Evolutionary conservation across 805 yeast species (phyloP).

Genomic region (Hemisphaericaspora nanyangensis): DNA sequence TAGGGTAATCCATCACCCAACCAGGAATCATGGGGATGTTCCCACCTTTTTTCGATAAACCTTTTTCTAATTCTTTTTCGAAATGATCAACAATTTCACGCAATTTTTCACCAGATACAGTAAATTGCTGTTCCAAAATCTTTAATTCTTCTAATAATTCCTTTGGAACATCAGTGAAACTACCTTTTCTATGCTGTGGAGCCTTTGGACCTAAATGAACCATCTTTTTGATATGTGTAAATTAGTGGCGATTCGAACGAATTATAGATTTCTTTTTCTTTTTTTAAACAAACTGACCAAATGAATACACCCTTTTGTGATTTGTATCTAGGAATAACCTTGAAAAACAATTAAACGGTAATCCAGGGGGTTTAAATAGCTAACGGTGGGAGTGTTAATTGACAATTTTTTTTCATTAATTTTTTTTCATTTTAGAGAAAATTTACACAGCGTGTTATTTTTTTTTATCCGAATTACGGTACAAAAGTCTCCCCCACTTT

Average conservation of each 20-base stretch:
- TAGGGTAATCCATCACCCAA: slow-evolving; percentile 93
- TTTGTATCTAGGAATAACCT: background rate
- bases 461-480: too few relatives aligned
- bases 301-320: background rate
- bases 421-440: too few relatives aligned
- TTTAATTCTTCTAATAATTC: slow-evolving; percentile 56
- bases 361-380: too few relatives aligned
- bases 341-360: background rate
- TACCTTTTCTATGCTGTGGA: slow-evolving; percentile 74
- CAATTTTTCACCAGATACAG: slow-evolving; percentile 58
- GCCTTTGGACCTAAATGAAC: slow-evolving; percentile 82
- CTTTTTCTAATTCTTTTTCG: slow-evolving; percentile 74
- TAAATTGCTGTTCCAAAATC: slow-evolving; percentile 56
- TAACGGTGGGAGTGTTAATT: too few relatives aligned
- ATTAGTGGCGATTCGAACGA: too few relatives aligned
- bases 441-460: too few relatives aligned
- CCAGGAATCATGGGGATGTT: slow-evolving; percentile 96
- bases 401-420: too few relatives aligned
- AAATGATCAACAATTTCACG: slow-evolving; percentile 70
- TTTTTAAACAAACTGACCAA: too few relatives aligned
- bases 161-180: slow-evolving; percentile 59
- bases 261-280: too few relatives aligned
- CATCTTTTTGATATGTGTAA: slow-evolving; percentile 39
- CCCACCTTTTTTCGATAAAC: slow-evolving; percentile 71
- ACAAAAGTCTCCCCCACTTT: too few relatives aligned